Conservation (phyloP, 2,329 filamentous ascomycete species). For the Fusarium pseudonygamai region DNA sequence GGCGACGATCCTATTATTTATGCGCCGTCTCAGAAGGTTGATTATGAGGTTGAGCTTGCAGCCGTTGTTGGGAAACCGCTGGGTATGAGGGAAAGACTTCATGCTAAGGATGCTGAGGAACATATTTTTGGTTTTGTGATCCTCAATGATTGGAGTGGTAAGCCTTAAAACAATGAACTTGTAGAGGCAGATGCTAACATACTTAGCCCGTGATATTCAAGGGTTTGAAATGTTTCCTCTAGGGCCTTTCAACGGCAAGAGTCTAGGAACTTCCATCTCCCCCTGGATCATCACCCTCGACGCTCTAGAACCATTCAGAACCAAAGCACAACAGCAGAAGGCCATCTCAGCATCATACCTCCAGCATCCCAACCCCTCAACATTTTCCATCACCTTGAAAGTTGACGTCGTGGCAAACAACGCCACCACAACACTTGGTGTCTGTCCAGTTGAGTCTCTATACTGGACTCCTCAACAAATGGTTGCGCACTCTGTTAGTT, state of each 20-base stretch:
- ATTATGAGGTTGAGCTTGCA: conserved; percentile 57
- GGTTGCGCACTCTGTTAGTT: conserved; percentile 25
- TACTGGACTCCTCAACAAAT: conserved; percentile 27
- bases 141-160: conserved; percentile 69
- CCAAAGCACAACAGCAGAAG: neutral
- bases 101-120: conserved; percentile 59
- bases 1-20: conserved; percentile 23
- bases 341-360: conserved; percentile 41
- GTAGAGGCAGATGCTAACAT: no score
- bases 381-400: conserved; percentile 47
- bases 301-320: conserved; percentile 67
- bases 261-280: conserved; percentile 66
- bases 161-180: no score
- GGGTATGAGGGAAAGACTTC: conserved; percentile 48
- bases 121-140: conserved; percentile 72
- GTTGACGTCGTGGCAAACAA: conserved; percentile 41
- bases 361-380: conserved; percentile 47
- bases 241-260: conserved; percentile 70
- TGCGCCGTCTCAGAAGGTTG: conserved; percentile 49
- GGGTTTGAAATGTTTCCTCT: conserved; percentile 68
- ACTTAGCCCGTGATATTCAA: conserved; percentile 67
- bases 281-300: conserved; percentile 71
- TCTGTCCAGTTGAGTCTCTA: neutral
- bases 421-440: neutral
- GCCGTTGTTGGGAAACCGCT: conserved; percentile 55